Evolutionary conservation across 495 filamentous ascomycete genomes (phyloP).

Genomic region (Pyronema domesticum): DNA sequence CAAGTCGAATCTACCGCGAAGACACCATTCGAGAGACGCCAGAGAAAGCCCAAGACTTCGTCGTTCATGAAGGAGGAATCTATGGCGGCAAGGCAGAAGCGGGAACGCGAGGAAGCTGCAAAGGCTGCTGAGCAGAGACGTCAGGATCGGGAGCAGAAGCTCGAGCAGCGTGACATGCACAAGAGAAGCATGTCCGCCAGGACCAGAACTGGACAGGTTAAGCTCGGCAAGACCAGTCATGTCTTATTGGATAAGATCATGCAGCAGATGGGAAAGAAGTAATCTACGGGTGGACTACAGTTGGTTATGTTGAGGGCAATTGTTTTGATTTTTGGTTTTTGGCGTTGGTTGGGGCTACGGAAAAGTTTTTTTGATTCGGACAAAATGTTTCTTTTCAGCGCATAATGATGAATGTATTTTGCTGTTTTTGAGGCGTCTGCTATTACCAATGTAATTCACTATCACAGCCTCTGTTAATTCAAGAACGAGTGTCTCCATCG

Average conservation of each 20-base stretch:
- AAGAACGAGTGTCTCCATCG: too few relatives aligned
- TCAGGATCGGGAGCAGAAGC: constrained; percentile 48
- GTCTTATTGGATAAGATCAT: constrained; percentile 66
- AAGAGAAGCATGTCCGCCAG: constrained; percentile 30
- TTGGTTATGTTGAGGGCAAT: not conserved
- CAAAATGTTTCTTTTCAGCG: too few relatives aligned
- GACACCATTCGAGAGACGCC: constrained; percentile 17
- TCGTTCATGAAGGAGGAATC: constrained; percentile 62
- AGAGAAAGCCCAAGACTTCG: constrained; percentile 35
- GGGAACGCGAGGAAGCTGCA: constrained; percentile 37
- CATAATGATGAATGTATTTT: too few relatives aligned
- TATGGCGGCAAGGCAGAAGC: constrained; percentile 46
- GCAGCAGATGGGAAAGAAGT: constrained; percentile 29
- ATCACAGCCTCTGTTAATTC: too few relatives aligned
- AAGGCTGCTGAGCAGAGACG: constrained; percentile 42
- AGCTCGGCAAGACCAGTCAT: constrained; percentile 70
- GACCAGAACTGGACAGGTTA: constrained; percentile 44
- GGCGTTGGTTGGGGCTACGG: constrained; percentile 2
- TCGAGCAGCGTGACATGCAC: constrained; percentile 57
- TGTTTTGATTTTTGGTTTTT: not conserved
- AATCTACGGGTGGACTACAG: not conserved
- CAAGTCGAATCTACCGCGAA: constrained; percentile 27
- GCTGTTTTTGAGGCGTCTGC: too few relatives aligned
- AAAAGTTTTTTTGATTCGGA: not conserved
- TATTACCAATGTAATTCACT: too few relatives aligned